Evolutionary conservation across 1,284 basidiomycete genomes (phyloP).

Genomic region (Papiliotrema laurentii): DNA sequence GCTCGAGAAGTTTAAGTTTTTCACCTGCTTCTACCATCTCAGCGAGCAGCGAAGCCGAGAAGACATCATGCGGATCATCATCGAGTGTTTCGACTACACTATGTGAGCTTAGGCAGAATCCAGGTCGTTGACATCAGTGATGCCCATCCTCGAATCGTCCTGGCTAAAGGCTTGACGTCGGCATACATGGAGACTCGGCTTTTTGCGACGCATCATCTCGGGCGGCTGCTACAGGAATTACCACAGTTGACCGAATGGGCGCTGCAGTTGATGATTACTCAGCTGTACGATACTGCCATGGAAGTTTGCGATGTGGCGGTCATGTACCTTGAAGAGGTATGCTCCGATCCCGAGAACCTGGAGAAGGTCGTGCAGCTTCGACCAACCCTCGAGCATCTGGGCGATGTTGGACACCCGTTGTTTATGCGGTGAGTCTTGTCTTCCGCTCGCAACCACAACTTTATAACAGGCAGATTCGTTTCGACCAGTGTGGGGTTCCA

Average conservation of each 20-base stretch:
- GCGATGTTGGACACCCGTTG: constrained; percentile 83
- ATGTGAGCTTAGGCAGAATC: constrained; percentile 55
- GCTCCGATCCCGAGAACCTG: constrained; percentile 73
- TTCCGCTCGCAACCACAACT: background rate
- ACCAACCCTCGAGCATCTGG: constrained; percentile 90
- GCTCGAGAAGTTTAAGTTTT: constrained; percentile 85
- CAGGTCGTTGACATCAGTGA: constrained; percentile 56
- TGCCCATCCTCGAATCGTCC: constrained; percentile 82
- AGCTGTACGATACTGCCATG: constrained; percentile 85
- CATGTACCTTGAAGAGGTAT: constrained; percentile 81
- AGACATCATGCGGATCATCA: constrained; percentile 83
- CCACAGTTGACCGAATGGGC: constrained; percentile 74
- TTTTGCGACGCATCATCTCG: constrained; percentile 83
- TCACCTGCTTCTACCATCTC: constrained; percentile 90
- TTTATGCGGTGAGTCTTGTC: constrained; percentile 65
- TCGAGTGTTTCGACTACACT: constrained; percentile 86
- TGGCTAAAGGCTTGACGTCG: constrained; percentile 90
- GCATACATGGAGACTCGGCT: constrained; percentile 82
- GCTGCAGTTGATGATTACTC: constrained; percentile 81
- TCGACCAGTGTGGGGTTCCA: constrained; percentile 89
- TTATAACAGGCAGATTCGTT: constrained; percentile 66
- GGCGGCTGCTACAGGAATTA: constrained; percentile 55
- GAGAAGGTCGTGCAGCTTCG: constrained; percentile 91
- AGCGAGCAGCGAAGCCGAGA: constrained; percentile 86
- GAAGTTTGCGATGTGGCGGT: constrained; percentile 89